Percentiles rank a stretch among this genome's conserved stretches.
These are phyloP conservation scores for Mycocentrospora acerina DNA, from an alignment of 2,329 filamentous ascomycete species.

Conservation along the genomic window DNA sequence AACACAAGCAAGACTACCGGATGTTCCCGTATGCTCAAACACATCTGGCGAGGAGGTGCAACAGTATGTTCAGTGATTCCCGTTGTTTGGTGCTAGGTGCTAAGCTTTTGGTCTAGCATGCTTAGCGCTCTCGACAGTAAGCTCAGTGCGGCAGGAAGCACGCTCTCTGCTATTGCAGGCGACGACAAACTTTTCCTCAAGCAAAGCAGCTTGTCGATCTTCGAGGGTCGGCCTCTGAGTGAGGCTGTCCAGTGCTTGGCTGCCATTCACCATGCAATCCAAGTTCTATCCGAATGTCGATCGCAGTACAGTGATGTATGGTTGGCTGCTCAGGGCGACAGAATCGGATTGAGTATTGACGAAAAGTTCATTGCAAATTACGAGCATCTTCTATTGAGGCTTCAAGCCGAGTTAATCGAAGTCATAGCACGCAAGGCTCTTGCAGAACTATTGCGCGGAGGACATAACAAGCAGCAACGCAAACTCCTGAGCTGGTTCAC, in stretches of 20 bases:
- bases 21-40: slow-evolving; percentile 32
- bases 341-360: slow-evolving; percentile 34
- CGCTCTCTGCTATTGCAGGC: slow-evolving; percentile 34
- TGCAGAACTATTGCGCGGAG: slow-evolving; percentile 29
- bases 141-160: slow-evolving; percentile 17
- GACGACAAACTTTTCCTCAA: slow-evolving; percentile 39
- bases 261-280: slow-evolving; percentile 35
- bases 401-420: slow-evolving; percentile 40
- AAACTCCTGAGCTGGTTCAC: slow-evolving; percentile 42
- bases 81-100: slow-evolving; percentile 35
- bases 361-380: slow-evolving; percentile 46
- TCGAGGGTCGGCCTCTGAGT: slow-evolving; percentile 33
- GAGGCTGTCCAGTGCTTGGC: slow-evolving; percentile 31
- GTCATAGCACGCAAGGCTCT: slow-evolving; percentile 31
- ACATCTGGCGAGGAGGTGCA: slow-evolving; percentile 35
- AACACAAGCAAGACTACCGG: slow-evolving; percentile 21
- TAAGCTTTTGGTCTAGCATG: slow-evolving; percentile 34
- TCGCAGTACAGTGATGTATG: slow-evolving; percentile 31
- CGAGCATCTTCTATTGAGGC: slow-evolving; percentile 44
- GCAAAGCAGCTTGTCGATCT: slow-evolving; percentile 29
- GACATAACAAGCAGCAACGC: slow-evolving; percentile 36
- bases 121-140: slow-evolving; percentile 30
- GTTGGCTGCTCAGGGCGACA: slow-evolving; percentile 33
- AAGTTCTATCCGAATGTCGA: slow-evolving; percentile 27
- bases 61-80: slow-evolving; percentile 36